These are phyloP conservation scores for Pythium inflatum DNA, from an alignment of 352 stramenopile species.

Conservation along the genomic window DNA sequence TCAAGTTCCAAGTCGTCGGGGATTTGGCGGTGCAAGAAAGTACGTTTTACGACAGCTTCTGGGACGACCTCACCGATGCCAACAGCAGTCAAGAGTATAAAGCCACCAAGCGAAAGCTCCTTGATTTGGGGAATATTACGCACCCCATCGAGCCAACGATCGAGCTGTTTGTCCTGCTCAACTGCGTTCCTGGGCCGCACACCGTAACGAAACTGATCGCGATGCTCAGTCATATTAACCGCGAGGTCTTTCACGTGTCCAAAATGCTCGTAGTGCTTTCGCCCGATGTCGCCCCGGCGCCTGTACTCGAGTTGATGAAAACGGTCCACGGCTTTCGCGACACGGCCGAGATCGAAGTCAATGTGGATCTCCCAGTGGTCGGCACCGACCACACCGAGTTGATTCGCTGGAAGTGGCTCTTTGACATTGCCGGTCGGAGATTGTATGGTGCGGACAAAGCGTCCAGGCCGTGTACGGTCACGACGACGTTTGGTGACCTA, in stretches of 20 bases:
- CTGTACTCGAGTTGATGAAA: not conserved
- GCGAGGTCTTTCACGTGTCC: not conserved
- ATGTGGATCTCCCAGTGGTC: not conserved
- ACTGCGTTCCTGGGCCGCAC: no score
- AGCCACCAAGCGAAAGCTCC: not conserved
- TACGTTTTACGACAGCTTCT: not conserved
- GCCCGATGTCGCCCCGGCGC: not conserved
- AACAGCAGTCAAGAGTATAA: not conserved
- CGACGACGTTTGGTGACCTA: not conserved
- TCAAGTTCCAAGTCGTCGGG: slow-evolving; percentile 4
- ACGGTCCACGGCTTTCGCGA: slow-evolving; percentile 1
- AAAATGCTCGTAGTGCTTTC: slow-evolving; percentile 2
- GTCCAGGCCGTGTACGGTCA: not conserved
- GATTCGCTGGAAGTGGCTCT: slow-evolving; percentile 2
- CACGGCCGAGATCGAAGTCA: not conserved
- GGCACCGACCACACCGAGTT: not conserved
- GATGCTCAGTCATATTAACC: not conserved
- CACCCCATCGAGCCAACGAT: no score
- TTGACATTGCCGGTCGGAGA: not conserved
- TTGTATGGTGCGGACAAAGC: not conserved
- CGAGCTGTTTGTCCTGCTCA: no score
- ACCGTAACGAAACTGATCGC: not conserved
- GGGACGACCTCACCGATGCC: not conserved
- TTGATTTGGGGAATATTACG: no score
- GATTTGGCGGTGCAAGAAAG: not conserved